Percentiles rank a stretch among this genome's conserved stretches.
Conservation (phyloP, 1,139 yeast species). For the Saccharomyces hybrid region DNA sequence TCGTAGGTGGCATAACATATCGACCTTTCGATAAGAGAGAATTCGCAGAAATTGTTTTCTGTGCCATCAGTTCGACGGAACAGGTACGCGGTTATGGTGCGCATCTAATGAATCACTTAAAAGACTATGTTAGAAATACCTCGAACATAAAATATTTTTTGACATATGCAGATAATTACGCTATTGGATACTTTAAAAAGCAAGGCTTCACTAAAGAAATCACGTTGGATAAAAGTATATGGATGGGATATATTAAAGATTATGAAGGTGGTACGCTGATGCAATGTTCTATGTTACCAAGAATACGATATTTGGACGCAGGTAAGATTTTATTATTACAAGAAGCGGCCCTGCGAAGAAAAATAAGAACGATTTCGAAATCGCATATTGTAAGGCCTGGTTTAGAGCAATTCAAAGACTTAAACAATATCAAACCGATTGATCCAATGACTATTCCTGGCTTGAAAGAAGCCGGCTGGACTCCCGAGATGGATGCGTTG, state of each 20-base stretch:
- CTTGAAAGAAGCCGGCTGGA: constrained; percentile 90
- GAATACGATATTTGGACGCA: constrained; percentile 79
- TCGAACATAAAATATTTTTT: constrained; percentile 79
- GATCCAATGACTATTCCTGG: constrained; percentile 84
- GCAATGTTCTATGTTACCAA: constrained; percentile 94
- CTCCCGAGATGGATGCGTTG: constrained; percentile 93
- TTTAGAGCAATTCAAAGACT: constrained; percentile 57
- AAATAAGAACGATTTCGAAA: constrained; percentile 69
- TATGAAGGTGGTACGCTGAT: constrained; percentile 97
- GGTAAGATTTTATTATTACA: constrained; percentile 78
- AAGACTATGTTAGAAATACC: constrained; percentile 88
- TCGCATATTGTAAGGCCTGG: constrained; percentile 83
- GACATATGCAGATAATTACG: constrained; percentile 97
- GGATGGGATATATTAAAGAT: constrained; percentile 99
- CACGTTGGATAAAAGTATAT: constrained; percentile 68
- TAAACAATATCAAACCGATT: constrained; percentile 41
- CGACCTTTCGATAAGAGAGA: constrained; percentile 84
- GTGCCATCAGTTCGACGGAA: constrained; percentile 95
- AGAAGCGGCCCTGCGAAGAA: constrained; percentile 82
- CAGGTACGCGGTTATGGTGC: constrained; percentile 99
- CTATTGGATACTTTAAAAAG: constrained; percentile 95
- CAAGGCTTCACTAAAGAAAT: constrained; percentile 97
- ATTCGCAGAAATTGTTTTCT: constrained; percentile 96
- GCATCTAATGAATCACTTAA: constrained; percentile 92
- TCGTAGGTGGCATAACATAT: constrained; percentile 96